phyloP scores from a whole-genome alignment of 2,329 filamentous ascomycete genomes.

The Aspergillus uvarum region DNA sequence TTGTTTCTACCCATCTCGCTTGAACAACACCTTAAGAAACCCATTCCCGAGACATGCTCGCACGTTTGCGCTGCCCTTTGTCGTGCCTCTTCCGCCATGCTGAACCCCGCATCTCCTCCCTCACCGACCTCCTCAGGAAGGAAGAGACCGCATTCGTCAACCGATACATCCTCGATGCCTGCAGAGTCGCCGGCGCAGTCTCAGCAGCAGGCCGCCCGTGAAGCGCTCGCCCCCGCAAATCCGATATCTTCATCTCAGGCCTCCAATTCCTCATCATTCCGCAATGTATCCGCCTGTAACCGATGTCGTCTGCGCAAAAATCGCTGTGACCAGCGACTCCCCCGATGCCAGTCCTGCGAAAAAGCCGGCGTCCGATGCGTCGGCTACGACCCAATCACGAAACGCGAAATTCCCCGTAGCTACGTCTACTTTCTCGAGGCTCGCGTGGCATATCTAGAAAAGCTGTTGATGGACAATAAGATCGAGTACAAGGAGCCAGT shows the following conservation, averaged over 20 bases:
- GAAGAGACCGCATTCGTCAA: slow-evolving; percentile 38
- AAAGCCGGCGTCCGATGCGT: slow-evolving; percentile 91
- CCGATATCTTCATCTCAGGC: slow-evolving; percentile 24
- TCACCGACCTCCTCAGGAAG: slow-evolving; percentile 36
- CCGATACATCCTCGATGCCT: slow-evolving; percentile 27
- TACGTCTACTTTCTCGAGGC: slow-evolving; percentile 96
- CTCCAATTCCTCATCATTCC: slow-evolving; percentile 56
- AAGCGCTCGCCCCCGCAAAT: slow-evolving; percentile 15
- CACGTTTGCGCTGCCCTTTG: slow-evolving; percentile 24
- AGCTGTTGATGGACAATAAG: slow-evolving; percentile 65
- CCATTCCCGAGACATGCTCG: slow-evolving; percentile 34
- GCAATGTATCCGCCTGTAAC: slow-evolving; percentile 93
- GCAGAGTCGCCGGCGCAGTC: slow-evolving; percentile 20
- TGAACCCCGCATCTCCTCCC: slow-evolving; percentile 32
- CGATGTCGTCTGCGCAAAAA: slow-evolving; percentile 90
- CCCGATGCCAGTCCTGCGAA: slow-evolving; percentile 86
- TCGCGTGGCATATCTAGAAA: slow-evolving; percentile 78
- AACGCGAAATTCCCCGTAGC: slow-evolving; percentile 86
- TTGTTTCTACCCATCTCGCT: slow-evolving; percentile 11
- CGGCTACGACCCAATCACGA: slow-evolving; percentile 94
- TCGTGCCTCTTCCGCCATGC: slow-evolving; percentile 32
- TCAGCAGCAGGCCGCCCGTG: slow-evolving; percentile 20
- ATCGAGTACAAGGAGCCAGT: slow-evolving; percentile 71
- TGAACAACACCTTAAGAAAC: slow-evolving; percentile 21
- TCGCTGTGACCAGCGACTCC: slow-evolving; percentile 87